Base-by-base conservation (phyloP, 2,329 filamentous ascomycete species). In the Lachnellula occidentalis region DNA sequence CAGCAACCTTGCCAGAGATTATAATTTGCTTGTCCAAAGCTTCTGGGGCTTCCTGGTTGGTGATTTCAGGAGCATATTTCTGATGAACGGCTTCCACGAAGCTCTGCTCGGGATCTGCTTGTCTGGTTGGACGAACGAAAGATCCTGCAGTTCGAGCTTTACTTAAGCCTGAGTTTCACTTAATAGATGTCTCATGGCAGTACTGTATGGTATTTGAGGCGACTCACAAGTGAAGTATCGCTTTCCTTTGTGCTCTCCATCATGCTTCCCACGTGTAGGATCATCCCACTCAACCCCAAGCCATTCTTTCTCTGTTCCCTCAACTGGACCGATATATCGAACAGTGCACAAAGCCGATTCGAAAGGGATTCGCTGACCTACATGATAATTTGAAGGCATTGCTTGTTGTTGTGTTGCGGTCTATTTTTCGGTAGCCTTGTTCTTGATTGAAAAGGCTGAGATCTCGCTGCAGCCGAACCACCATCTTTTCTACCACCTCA, bases 221-320 rank as follows among this genome's bases (percentile, higher is more conserved):
- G 34, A 58, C 75, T 68, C 80, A 92, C 92, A 96, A 63, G 78
- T 75, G 66, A 97, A 97, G 69, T 96, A 96, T 58, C 81, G 83
- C 58, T 80, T 77, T 56, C 87, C 90, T 60, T 87, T 84, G 72
- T 95, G 85, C 57, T 86, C 84, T 56, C 94, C 94, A 66, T 92
- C 82, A 72, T 99, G 92, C 75, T 96, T 97, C 58, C 94, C 94
- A 65, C 92, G 81, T 37, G 77, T 79, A 54, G 85, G 76, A 70
- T 96, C 89, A 72, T 97, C 92, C 94, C 94, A 99, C 78, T 99
- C 94, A 47, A 97, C 90, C 46, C 94, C 94, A 34, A 97, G 79
- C 92, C 92, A 97, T 59, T 57, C 80, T 76, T 48, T 90, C 89
- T 43, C 81, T 78, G 90, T 92, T 62, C 87, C 88, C 49, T 82